Percentiles rank a stretch among this genome's conserved stretches.
Evolutionary conservation across 2,329 filamentous ascomycete species (phyloP).

Genomic region (Chrysoporthe cubensis): DNA sequence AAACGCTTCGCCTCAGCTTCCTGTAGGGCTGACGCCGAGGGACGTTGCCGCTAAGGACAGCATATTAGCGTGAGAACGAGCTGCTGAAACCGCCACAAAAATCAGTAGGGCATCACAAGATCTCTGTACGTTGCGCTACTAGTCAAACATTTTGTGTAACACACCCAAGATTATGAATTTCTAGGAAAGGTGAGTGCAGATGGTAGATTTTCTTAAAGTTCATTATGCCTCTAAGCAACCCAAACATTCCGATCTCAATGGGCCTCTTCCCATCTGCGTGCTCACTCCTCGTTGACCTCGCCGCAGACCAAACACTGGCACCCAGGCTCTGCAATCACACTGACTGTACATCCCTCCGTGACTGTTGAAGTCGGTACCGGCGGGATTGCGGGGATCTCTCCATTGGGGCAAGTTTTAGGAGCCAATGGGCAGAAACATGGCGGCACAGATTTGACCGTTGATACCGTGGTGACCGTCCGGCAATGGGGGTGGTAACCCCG

Average conservation of each 20-base stretch:
- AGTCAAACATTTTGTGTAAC: not conserved
- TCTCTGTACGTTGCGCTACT: too few species aligned
- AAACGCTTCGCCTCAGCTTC: not conserved
- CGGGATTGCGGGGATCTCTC: not conserved
- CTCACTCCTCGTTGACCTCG: not conserved
- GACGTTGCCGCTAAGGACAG: not conserved
- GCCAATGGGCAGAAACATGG: conserved; percentile 4
- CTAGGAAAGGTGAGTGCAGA: not conserved
- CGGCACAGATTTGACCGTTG: not conserved
- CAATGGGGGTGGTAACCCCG: not conserved
- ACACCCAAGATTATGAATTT: not conserved
- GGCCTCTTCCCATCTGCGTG: too few species aligned
- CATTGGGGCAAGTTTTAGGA: not conserved
- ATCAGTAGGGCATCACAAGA: not conserved
- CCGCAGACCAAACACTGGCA: not conserved
- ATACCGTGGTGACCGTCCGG: not conserved
- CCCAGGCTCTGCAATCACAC: not conserved
- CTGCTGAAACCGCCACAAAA: not conserved
- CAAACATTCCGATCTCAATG: too few species aligned
- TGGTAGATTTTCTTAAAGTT: not conserved
- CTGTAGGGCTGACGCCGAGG: not conserved
- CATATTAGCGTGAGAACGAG: not conserved
- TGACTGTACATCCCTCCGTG: not conserved
- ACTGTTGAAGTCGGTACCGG: not conserved
- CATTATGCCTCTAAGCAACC: too few species aligned